Evolutionary conservation across 139 green algal species (phyloP).

Genomic region (Chlamydomonas applanata): DNA sequence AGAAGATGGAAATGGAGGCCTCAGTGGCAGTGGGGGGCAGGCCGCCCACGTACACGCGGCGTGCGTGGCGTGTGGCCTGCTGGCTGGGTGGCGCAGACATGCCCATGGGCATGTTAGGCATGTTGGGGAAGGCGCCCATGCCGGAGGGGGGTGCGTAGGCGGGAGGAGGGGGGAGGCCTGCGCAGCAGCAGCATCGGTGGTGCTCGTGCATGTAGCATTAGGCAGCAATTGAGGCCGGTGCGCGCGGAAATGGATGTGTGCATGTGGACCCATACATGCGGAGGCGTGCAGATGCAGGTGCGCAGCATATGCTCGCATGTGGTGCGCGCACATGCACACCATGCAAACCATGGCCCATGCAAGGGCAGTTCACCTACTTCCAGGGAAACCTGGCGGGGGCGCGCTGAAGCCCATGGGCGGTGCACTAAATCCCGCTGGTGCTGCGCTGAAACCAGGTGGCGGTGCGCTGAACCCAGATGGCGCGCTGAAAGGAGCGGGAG

Average conservation of each 20-base stretch:
- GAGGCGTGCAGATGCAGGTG: too few relatives aligned
- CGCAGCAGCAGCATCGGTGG: too few relatives aligned
- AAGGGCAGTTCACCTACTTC: not conserved
- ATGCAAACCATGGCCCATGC: too few relatives aligned
- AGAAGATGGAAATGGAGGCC: conserved; percentile 84
- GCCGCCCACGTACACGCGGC: conserved; percentile 96
- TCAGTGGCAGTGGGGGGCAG: conserved; percentile 87
- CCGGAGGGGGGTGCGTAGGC: not conserved
- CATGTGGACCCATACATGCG: too few relatives aligned
- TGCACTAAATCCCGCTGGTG: not conserved
- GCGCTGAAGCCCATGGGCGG: not conserved
- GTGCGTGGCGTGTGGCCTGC: conserved; percentile 77
- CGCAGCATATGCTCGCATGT: too few relatives aligned
- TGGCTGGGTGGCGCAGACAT: conserved; percentile 47
- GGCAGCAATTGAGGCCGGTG: too few relatives aligned
- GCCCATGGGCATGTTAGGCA: conserved; percentile 9
- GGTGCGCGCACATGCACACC: too few relatives aligned
- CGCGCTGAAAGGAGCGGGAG: not conserved
- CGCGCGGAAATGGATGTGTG: too few relatives aligned
- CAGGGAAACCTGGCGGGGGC: not conserved
- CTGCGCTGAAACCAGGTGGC: conserved; percentile 6
- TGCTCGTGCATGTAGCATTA: too few relatives aligned
- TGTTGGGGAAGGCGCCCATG: conserved; percentile 11
- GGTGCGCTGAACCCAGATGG: conserved; percentile 7
- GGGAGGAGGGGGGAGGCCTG: too few relatives aligned